A percentile compares a stretch with the other conserved stretches of the same genome.
phyloP scores from a whole-genome alignment of 345 rosid species.

The sweet orange (Citrus sinensis) region DVS_A1.0 CM039166.1:20965501-20966000 shows the following conservation, averaged over 20 bases:
- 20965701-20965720: too few species aligned
- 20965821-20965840: background rate
- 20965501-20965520: background rate
- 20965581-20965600: background rate
- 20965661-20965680: too few species aligned
- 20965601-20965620: too few species aligned
- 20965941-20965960: too few species aligned
- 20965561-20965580: background rate
- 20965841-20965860: background rate
- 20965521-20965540: background rate
- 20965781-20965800: background rate
- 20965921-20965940: background rate
- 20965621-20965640: too few species aligned
- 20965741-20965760: too few species aligned
- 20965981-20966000: too few species aligned
- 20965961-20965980: too few species aligned
- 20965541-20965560: background rate
- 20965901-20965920: rapidly evolving
- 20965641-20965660: background rate
- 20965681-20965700: too few species aligned
- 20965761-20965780: background rate
- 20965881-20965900: too few species aligned
- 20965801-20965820: background rate
- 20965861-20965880: background rate
- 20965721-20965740: too few species aligned